These are phyloP conservation scores for Agrostemma githago DNA, from an alignment of 148 eudicot genomes.

Conservation along the genomic window DNA sequence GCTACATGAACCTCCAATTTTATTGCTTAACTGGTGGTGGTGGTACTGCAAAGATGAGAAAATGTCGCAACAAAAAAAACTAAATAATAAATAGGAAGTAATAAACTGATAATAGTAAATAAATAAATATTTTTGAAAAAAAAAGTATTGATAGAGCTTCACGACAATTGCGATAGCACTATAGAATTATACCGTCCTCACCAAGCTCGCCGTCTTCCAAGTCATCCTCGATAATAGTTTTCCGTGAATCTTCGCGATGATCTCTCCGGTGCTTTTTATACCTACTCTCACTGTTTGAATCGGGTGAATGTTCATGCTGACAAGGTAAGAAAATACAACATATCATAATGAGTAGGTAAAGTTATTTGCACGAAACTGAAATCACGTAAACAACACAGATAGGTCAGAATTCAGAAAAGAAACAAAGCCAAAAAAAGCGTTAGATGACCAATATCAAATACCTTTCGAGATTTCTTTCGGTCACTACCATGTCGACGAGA, in stretches of 20 bases:
- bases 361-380: background rate
- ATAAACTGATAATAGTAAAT: too few species aligned
- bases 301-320: constrained; percentile 90
- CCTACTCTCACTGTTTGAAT: constrained; percentile 83
- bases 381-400: background rate
- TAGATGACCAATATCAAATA: constrained; percentile 19
- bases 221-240: constrained; percentile 62
- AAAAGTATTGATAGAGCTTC: background rate
- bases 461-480: constrained; percentile 93
- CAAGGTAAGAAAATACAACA: constrained; percentile 10
- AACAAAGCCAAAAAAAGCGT: background rate
- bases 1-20: background rate
- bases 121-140: too few species aligned
- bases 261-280: constrained; percentile 79
- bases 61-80: background rate
- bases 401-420: background rate
- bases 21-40: background rate
- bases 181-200: constrained; percentile 80
- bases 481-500: constrained; percentile 87
- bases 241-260: constrained; percentile 57
- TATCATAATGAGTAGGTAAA: background rate
- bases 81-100: background rate
- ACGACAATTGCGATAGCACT: constrained; percentile 10
- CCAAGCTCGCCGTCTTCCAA: constrained; percentile 99
- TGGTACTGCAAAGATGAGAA: background rate